Evolutionary conservation across 306 rosid species (phyloP), one percentile per base, ranked within the genome.

Genomic region (Prunus campanulata): DNA sequence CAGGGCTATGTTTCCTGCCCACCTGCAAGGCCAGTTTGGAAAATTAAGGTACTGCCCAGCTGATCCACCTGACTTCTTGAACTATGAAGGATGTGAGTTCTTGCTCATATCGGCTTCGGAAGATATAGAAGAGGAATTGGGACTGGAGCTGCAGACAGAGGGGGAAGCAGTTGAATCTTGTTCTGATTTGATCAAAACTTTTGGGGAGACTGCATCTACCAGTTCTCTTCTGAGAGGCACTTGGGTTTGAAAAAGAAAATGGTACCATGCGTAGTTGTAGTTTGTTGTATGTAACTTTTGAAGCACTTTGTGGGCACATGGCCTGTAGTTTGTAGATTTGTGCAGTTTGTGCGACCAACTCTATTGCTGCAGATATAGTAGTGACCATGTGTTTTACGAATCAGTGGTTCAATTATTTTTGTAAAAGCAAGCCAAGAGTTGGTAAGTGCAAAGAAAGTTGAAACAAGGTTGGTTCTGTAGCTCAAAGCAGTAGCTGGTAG

Each of bases 1-100:
- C 57, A 77, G 59, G 80, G 89, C 88, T 9, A 64, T 68, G 11
- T 90, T 88, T 61, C 92, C 90, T 0, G 92, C 88, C 5, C 90
- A 81, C 68, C 83, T 88, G 59, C 95, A 88, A 68, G 90, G 80
- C 16, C 77, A 25, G 46, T 74, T 87, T 18, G 90, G 89, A 49
- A 81, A 80, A 15, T 67, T 25, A 2, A 8, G 68, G 49, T 82
- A 8, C 25, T 32, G 42, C 14, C 81, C 89, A 0, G 87, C 86
- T 18, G 90, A 87, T 69, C 92, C 92, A 0, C 88, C 92, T 0
- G 88, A 86, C 61, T 85, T 77, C 62, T 78, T 90, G 71, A 90
- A 90, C 84, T 86, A 81, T 29, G 86, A 90, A 78, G 90, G 96
- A 11, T 90, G 96, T 12, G 92, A 88, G 62, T 84, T 88, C 66